Evolutionary conservation across 768 basidiomycete genomes (phyloP), one percentile per base, ranked within the genome.

Genomic region (Mycena filopes): DNA sequence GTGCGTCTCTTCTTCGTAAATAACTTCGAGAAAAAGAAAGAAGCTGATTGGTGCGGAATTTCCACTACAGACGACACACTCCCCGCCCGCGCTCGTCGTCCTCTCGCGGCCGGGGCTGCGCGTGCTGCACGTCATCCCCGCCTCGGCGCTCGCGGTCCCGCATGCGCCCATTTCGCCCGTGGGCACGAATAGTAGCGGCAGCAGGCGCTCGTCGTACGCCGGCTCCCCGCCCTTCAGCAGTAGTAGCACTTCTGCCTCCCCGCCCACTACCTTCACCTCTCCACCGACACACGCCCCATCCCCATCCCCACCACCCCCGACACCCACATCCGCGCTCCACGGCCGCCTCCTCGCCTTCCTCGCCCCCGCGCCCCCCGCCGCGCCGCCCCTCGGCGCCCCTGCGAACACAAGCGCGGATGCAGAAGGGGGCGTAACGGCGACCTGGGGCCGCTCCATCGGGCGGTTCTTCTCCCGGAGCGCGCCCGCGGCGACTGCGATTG

Each of bases 381-480:
- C 55, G 15, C 50, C 51, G 11, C 42, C 63, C 36, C 23, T 16
- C 86, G 89, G 56, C 76, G 6, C 38, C 25, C n/a, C n/a, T n/a
- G n/a, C n/a, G n/a, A n/a, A n/a, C n/a, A n/a, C n/a, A n/a, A n/a
- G n/a, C n/a, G n/a, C n/a, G n/a, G n/a, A n/a, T n/a, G n/a, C n/a
- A n/a, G n/a, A n/a, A n/a, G n/a, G n/a, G n/a, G n/a, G n/a, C n/a
- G n/a, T n/a, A n/a, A n/a, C 20, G 8, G 46, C 36, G 25, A 50
- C 12, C n/a, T 64, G 55, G 63, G 56, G 63, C 13, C 55, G 63
- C 21, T 25, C 55, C 1, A 42, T 66, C 23, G 65, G 65, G n/a
- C 58, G 65, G 2, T 66, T 66, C 59, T 55, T 66, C 54, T 66
- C 65, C 25, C 58, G 65, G 13, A 60, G 58, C 42, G 65, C 65